These are phyloP conservation scores for Lyophyllum atratum DNA, from an alignment of 768 basidiomycete species.

Conservation along the genomic window DNA sequence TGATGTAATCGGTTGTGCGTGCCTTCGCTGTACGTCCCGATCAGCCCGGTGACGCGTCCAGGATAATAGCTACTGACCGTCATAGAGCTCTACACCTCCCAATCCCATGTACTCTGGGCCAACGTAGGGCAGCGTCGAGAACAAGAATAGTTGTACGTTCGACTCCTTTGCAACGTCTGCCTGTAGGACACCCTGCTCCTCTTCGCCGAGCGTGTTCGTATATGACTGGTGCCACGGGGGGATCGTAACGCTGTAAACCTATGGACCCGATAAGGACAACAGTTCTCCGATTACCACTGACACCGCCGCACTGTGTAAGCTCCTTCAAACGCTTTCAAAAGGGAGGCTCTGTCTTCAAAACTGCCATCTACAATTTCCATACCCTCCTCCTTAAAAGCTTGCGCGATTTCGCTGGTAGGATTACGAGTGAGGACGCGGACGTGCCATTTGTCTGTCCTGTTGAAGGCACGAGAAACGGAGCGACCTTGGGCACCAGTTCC, in stretches of 20 bases:
- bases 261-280: not conserved
- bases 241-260: constrained; percentile 18
- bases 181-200: constrained; percentile 16
- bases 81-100: constrained; percentile 17
- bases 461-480: constrained; percentile 12
- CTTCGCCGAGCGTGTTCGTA: constrained; percentile 11
- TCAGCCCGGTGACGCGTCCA: not conserved
- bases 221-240: constrained; percentile 16
- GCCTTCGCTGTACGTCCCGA: constrained; percentile 11
- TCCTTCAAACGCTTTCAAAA: constrained; percentile 11
- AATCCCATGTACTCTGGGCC: constrained; percentile 17
- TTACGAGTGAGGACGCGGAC: constrained; percentile 17
- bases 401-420: constrained; percentile 3
- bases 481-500: constrained; percentile 16
- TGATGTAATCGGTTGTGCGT: constrained; percentile 17
- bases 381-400: constrained; percentile 2
- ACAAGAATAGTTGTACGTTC: constrained; percentile 15
- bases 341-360: constrained; percentile 12
- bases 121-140: constrained; percentile 17
- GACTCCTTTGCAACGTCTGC: constrained; percentile 16
- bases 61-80: constrained; percentile 2
- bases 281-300: not conserved
- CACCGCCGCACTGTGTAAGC: constrained; percentile 6
- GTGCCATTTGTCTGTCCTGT: constrained; percentile 15
- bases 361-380: constrained; percentile 13